Evolutionary conservation across 257 asterid genomes (phyloP).

Genomic region (Galeopsis tetrahit): DNA sequence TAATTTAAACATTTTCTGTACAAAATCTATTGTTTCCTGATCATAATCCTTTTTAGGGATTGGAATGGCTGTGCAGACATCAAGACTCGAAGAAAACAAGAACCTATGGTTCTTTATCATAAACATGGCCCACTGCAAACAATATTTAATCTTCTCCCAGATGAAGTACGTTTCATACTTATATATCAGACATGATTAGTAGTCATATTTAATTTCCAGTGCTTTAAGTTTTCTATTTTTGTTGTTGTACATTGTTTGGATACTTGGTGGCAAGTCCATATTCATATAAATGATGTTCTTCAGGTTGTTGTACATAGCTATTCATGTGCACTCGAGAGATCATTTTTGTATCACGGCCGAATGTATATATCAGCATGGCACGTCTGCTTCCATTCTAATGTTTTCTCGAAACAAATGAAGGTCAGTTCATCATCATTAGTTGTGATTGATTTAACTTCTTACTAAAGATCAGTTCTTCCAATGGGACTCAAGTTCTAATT

Average conservation of each 20-base stretch:
- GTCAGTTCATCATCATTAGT: constrained; percentile 41
- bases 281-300: constrained; percentile 34
- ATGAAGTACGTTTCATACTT: constrained; percentile 61
- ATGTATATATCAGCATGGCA: constrained; percentile 84
- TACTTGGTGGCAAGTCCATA: constrained; percentile 16
- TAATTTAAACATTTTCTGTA: constrained; percentile 14
- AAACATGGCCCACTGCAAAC: constrained; percentile 92
- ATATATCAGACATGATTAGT: constrained; percentile 27
- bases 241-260: constrained; percentile 10
- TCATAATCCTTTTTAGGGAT: constrained; percentile 50
- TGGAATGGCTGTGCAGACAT: constrained; percentile 61
- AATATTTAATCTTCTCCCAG: constrained; percentile 79
- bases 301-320: constrained; percentile 93
- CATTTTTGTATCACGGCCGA: constrained; percentile 93
- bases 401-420: constrained; percentile 95
- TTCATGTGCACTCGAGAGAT: constrained; percentile 95
- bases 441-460: constrained; percentile 17
- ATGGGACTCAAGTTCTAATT: constrained; percentile 1
- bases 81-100: constrained; percentile 54
- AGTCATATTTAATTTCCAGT: constrained; percentile 8
- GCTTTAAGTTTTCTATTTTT: constrained; percentile 24
- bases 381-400: constrained; percentile 93
- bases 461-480: constrained; percentile 7
- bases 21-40: constrained; percentile 23
- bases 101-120: constrained; percentile 67